Base-by-base conservation (phyloP, 306 rosid genomes). In the Trichosanthes cucumerina region DNA sequence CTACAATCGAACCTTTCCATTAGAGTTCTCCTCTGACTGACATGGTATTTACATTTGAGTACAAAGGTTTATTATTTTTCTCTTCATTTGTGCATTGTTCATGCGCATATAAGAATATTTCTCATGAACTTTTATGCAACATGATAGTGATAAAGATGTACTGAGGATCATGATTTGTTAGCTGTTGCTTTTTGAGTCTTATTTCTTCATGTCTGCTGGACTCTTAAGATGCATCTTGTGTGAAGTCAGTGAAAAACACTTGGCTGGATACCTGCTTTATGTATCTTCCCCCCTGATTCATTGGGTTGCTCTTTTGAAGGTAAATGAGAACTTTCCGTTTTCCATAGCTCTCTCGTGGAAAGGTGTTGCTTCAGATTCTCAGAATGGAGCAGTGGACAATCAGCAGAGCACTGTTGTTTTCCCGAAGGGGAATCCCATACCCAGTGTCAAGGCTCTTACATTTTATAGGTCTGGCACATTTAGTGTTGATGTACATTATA, bases 291-390 rank as follows among this genome's bases (percentile, higher is more conserved):
- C 23, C 26, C 77, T 50, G 78, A 74, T 74, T 18, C 0, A 2
- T 23, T 12, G 56, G 54, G 44, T 44, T 44, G 5, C 56, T 76
- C 34, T 66, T 83, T 34, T 77, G 84, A 60, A 95, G 98, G 97
- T 95, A 73, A 89, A 86, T 0, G 97, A 95, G 83, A 89, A 87
- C 85, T 89, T 92, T 64, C 97, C 99, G 4, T 95, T 85, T 84
- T 80, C 96, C 4, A 84, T 92, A 73, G 85, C 96, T 31, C 79
- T 95, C 73, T 86, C 93, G 0, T 92, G 97, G 98, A 92, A 92
- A 82, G 97, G 91, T 79, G 39, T 92, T 69, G 92, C 86, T 74
- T 83, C 91, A 10, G 97, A 92, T 59, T 72, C 84, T 78, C 97
- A 85, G 75, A 89, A 88, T 1, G 90, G 84, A 52, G 90, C 79